Conservation (phyloP, 2,329 filamentous ascomycete species). For the Mollisia scopiformis region DNA sequence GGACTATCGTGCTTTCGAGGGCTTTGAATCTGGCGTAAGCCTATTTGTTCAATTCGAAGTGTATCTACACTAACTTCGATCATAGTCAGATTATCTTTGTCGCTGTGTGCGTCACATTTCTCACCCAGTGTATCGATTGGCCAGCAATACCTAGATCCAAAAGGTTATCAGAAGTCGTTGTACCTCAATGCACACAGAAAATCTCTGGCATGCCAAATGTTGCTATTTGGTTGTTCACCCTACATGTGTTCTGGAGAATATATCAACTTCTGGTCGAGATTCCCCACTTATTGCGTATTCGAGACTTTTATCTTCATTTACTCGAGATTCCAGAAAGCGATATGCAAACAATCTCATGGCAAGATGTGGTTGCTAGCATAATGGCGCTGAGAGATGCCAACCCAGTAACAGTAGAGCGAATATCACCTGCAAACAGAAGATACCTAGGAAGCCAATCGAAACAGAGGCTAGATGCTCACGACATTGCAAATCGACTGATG, state of each 20-base stretch:
- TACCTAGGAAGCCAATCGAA: conserved; percentile 81
- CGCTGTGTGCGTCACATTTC: conserved; percentile 68
- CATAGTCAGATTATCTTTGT: conserved; percentile 68
- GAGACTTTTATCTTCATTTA: conserved; percentile 71
- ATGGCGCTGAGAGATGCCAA: conserved; percentile 74
- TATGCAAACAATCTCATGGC: conserved; percentile 76
- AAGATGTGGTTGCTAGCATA: conserved; percentile 68
- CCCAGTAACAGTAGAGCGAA: conserved; percentile 63
- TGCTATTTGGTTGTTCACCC: conserved; percentile 61
- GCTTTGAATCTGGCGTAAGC: conserved; percentile 60
- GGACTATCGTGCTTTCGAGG: conserved; percentile 65
- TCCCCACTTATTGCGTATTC: conserved; percentile 63
- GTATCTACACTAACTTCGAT: too few relatives aligned
- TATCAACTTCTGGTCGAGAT: conserved; percentile 61
- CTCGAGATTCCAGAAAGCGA: conserved; percentile 70
- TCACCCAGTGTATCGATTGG: conserved; percentile 72
- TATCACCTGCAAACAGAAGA: conserved; percentile 60
- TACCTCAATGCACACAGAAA: conserved; percentile 58
- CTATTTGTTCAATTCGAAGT: neutral
- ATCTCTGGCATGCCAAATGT: conserved; percentile 43
- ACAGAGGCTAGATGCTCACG: conserved; percentile 91
- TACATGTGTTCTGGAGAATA: conserved; percentile 65
- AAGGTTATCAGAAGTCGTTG: conserved; percentile 50
- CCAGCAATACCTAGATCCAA: conserved; percentile 58
- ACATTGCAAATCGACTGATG: conserved; percentile 97